phyloP scores from a whole-genome alignment of 2,329 filamentous ascomycete species.

The Colletotrichum higginsianum region DNA sequence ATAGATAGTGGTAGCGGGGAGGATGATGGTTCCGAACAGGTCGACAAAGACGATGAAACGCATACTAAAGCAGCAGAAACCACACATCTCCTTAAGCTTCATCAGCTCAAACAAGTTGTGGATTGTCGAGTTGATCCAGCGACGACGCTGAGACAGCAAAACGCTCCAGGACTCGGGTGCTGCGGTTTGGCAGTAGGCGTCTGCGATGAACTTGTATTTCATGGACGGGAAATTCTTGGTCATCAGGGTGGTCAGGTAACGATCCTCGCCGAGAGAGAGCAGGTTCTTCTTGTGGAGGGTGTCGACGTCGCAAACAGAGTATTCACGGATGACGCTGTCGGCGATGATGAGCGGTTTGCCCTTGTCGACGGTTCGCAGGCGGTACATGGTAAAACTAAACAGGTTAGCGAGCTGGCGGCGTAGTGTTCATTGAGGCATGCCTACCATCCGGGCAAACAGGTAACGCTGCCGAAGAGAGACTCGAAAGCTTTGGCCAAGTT shows the following conservation, averaged over 20 bases:
- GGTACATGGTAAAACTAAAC: constrained; percentile 97
- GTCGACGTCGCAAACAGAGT: constrained; percentile 90
- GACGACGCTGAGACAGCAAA: constrained; percentile 94
- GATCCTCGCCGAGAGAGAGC: constrained; percentile 94
- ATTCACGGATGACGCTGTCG: constrained; percentile 89
- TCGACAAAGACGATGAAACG: constrained; percentile 96
- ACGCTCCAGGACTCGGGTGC: constrained; percentile 96
- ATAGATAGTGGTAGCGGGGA: constrained; percentile 90
- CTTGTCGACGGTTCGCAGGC: constrained; percentile 91
- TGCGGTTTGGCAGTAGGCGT: constrained; percentile 93
- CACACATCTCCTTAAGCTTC: constrained; percentile 92
- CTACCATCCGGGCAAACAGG: constrained; percentile 98
- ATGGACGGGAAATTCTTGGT: constrained; percentile 96
- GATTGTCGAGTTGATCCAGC: constrained; percentile 99
- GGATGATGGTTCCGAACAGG: constrained; percentile 91
- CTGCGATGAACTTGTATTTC: constrained; percentile 95
- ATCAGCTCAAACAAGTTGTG: constrained; percentile 96
- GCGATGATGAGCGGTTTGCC: constrained; percentile 95
- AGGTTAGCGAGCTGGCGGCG: constrained; percentile 52
- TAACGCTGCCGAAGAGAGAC: constrained; percentile 96
- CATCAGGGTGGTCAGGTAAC: constrained; percentile 97
- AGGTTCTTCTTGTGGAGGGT: constrained; percentile 98
- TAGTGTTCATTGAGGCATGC: constrained; percentile 54
- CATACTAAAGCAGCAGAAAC: constrained; percentile 99
- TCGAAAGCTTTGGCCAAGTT: constrained; percentile 97